phyloP scores from a whole-genome alignment of 768 basidiomycete species.

The Gymnopilus dilepis region DNA sequence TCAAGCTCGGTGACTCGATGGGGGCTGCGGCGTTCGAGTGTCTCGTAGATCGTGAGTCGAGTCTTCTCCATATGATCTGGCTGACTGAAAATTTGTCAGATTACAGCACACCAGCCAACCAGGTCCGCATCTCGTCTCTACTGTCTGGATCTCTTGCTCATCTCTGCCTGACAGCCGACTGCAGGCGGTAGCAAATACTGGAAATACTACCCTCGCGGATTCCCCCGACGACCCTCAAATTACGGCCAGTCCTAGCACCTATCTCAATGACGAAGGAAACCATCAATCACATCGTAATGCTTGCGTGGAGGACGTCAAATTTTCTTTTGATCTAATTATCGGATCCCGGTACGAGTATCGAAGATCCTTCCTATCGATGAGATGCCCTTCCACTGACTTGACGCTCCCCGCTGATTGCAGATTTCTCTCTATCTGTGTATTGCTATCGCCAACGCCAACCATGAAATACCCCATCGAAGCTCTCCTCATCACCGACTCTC shows the following conservation, averaged over 20 bases:
- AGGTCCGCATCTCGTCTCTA: conserved; percentile 21
- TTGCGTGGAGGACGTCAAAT: neutral
- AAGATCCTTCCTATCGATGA: neutral
- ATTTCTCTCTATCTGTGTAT: no score
- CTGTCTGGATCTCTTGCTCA: conserved; percentile 1
- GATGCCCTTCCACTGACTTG: neutral
- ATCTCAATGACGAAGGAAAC: neutral
- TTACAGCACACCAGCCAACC: conserved; percentile 28
- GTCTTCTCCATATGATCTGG: neutral
- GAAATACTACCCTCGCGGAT: conserved; percentile 38
- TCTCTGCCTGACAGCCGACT: conserved; percentile 27
- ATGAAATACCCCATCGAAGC: no score
- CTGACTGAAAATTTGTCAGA: conserved; percentile 22
- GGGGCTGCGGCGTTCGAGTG: conserved; percentile 41
- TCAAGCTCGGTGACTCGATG: conserved; percentile 34
- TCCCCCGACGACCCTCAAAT: conserved; percentile 27
- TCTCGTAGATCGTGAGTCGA: conserved; percentile 30
- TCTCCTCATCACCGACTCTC: no score
- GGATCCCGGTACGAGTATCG: neutral
- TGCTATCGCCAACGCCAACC: no score
- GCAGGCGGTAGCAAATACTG: conserved; percentile 32
- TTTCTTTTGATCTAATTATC: neutral
- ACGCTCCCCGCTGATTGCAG: neutral
- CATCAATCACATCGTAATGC: neutral
- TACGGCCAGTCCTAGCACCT: neutral